Evolutionary conservation across 768 basidiomycete genomes (phyloP).

Genomic region (Sporobolomyces phaffii): DNA sequence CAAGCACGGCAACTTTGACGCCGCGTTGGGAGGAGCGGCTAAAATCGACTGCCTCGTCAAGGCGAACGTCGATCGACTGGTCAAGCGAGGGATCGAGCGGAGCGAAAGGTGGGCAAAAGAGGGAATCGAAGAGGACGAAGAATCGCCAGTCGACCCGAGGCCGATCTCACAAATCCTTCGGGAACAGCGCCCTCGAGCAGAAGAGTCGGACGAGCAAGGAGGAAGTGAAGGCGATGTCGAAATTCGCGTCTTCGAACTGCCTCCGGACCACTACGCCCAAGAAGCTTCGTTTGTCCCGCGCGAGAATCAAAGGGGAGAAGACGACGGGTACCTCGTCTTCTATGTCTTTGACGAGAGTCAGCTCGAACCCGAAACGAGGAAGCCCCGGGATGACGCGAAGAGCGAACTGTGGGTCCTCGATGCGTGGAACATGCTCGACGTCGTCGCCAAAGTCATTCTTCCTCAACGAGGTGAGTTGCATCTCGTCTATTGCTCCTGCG

Average conservation of each 20-base stretch:
- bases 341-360: constrained; percentile 49
- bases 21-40: constrained; percentile 47
- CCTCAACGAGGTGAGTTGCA: constrained; percentile 29
- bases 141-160: constrained; percentile 43
- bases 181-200: constrained; percentile 38
- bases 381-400: constrained; percentile 42
- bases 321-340: constrained; percentile 48
- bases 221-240: constrained; percentile 30
- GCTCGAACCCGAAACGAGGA: constrained; percentile 39
- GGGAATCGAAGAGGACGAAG: constrained; percentile 30
- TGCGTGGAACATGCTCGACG: constrained; percentile 44
- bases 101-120: constrained; percentile 1
- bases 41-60: constrained; percentile 51
- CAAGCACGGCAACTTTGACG: constrained; percentile 47
- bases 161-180: constrained; percentile 42
- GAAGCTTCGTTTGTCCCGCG: constrained; percentile 48
- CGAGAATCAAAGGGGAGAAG: constrained; percentile 40
- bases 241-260: constrained; percentile 46
- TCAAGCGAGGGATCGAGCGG: constrained; percentile 41
- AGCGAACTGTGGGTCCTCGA: constrained; percentile 50
- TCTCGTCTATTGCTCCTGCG: too few species aligned
- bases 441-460: constrained; percentile 45
- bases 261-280: constrained; percentile 46
- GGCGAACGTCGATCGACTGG: constrained; percentile 45
- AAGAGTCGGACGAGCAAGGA: too few species aligned